These are phyloP conservation scores for Balamuthia mandrillaris DNA, from an alignment of 208 protist genomes.

Conservation along the genomic window DNA sequence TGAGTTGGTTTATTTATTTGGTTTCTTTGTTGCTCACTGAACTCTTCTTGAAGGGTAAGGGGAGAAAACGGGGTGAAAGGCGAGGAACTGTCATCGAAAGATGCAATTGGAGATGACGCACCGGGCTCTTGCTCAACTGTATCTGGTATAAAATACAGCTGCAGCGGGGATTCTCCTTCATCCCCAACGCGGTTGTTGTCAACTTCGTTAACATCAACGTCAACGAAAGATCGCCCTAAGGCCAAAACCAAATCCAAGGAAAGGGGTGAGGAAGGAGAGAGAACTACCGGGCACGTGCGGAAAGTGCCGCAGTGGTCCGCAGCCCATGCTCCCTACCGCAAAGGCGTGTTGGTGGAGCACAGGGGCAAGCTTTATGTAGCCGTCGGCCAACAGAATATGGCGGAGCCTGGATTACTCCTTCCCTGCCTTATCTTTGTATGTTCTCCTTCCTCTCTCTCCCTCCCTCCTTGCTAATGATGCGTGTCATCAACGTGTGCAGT, in stretches of 20 bases:
- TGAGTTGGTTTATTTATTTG: not conserved
- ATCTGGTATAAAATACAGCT: no score
- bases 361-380: conserved; percentile 26
- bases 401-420: not conserved
- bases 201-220: no score
- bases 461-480: not conserved
- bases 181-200: no score
- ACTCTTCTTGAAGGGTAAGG: not conserved
- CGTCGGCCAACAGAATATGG: not conserved
- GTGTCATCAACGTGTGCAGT: not conserved
- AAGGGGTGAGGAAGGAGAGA: not conserved
- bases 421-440: conserved; percentile 34
- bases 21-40: not conserved
- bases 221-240: not conserved
- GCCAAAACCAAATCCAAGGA: not conserved
- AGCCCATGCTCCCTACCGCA: not conserved
- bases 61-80: not conserved
- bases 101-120: no score
- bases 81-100: no score
- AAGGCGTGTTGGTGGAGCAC: conserved; percentile 12
- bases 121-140: no score
- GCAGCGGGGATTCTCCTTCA: no score
- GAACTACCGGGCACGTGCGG: not conserved
- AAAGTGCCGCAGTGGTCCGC: not conserved
- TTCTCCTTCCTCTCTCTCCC: not conserved